These are phyloP conservation scores for Fistulina hepatica DNA, from an alignment of 1,284 basidiomycete species.

Conservation along the genomic window DNA sequence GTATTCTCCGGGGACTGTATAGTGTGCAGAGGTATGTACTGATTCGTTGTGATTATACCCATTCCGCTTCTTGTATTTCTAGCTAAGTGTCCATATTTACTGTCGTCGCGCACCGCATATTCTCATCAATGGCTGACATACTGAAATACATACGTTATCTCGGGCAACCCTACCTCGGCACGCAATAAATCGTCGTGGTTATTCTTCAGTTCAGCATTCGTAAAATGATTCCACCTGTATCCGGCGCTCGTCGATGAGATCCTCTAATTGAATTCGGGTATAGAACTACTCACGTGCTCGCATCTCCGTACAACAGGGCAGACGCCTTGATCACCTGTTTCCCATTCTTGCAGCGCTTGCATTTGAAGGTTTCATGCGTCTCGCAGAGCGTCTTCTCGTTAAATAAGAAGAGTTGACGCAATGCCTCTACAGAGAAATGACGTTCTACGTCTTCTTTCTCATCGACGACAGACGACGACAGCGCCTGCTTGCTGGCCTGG, in stretches of 20 bases:
- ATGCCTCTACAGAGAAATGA: conserved; percentile 86
- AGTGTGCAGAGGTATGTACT: too few species aligned
- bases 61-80: conserved; percentile 15
- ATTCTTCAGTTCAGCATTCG: conserved; percentile 76
- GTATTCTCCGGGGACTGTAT: too few species aligned
- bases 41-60: conserved; percentile 1
- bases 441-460: conserved; percentile 94
- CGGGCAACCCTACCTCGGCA: conserved; percentile 75
- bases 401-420: conserved; percentile 88
- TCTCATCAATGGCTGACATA: conserved; percentile 65
- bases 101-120: conserved; percentile 12
- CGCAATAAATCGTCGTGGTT: conserved; percentile 95
- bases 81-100: conserved; percentile 5
- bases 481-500: conserved; percentile 92
- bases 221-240: conserved; percentile 93
- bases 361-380: conserved; percentile 97
- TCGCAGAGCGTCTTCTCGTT: conserved; percentile 85
- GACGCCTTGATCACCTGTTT: conserved; percentile 77
- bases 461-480: conserved; percentile 96
- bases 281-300: conserved; percentile 73
- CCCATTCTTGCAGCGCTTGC: conserved; percentile 87
- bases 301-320: conserved; percentile 91
- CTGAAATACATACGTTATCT: conserved; percentile 89
- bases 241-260: conserved; percentile 7
- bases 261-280: neutral